phyloP scores from a whole-genome alignment of 2,329 filamentous ascomycete genomes.

The Hypoxylon sp. region DNA sequence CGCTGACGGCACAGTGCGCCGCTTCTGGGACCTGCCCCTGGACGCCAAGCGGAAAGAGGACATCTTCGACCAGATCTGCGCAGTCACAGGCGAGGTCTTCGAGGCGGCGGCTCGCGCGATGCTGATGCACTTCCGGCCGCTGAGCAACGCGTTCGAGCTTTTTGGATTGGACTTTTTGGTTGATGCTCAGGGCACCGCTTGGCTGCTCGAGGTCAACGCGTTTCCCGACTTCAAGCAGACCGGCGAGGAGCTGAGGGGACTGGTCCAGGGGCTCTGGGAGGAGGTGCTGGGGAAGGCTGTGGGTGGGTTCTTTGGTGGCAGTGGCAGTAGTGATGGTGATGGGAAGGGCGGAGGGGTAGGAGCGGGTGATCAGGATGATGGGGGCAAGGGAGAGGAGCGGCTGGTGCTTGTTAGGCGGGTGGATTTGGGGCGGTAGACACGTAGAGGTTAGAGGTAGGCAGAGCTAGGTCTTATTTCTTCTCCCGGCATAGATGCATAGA shows the following conservation, averaged over 20 bases:
- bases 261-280: constrained; percentile 84
- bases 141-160: constrained; percentile 91
- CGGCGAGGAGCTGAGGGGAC: constrained; percentile 76
- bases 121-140: constrained; percentile 90
- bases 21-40: constrained; percentile 77
- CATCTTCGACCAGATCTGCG: constrained; percentile 82
- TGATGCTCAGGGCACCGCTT: constrained; percentile 73
- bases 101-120: constrained; percentile 87
- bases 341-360: constrained; percentile 49
- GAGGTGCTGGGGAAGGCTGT: constrained; percentile 79
- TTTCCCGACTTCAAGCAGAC: constrained; percentile 98
- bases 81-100: constrained; percentile 82
- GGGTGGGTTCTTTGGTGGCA: constrained; percentile 80
- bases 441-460: background rate
- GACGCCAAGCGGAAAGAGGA: constrained; percentile 64
- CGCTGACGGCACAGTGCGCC: constrained; percentile 75
- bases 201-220: constrained; percentile 92
- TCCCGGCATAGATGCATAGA: background rate
- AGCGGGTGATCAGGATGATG: constrained; percentile 43
- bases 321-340: too few relatives aligned
- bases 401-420: constrained; percentile 69
- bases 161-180: constrained; percentile 94
- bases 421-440: constrained; percentile 62
- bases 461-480: background rate
- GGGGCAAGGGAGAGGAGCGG: constrained; percentile 54